Percentiles rank a stretch among this genome's conserved stretches.
Evolutionary conservation across 768 basidiomycete genomes (phyloP).

Genomic region (Tylopilus intermedius): DNA sequence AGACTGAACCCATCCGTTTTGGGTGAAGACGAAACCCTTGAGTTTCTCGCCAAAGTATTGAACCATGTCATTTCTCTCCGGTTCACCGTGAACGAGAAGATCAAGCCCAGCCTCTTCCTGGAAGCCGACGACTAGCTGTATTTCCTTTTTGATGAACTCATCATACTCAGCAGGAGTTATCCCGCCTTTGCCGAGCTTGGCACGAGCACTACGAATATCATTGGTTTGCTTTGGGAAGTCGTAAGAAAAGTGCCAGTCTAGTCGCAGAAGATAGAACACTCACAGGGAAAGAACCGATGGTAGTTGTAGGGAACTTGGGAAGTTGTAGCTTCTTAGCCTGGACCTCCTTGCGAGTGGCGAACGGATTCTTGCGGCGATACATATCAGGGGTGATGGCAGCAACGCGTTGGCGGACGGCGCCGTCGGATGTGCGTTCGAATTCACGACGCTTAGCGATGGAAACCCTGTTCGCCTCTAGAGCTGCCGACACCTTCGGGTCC

Average conservation of each 20-base stretch:
- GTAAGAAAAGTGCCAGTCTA: conserved; percentile 3
- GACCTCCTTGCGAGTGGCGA: conserved; percentile 79
- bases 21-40: conserved; percentile 94
- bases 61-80: conserved; percentile 99
- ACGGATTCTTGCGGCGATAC: conserved; percentile 85
- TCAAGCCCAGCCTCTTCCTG: conserved; percentile 96
- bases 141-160: conserved; percentile 97
- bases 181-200: conserved; percentile 90
- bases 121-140: conserved; percentile 89
- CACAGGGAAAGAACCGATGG: conserved; percentile 97
- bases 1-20: conserved; percentile 98
- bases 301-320: conserved; percentile 97
- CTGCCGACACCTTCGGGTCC: conserved; percentile 60
- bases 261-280: conserved; percentile 17
- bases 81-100: conserved; percentile 96
- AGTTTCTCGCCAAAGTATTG: conserved; percentile 99
- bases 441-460: conserved; percentile 93
- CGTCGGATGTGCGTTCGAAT: conserved; percentile 92
- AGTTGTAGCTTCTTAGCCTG: conserved; percentile 87
- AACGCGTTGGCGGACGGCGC: conserved; percentile 91
- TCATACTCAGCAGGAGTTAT: conserved; percentile 86
- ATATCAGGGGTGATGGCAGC: conserved; percentile 81
- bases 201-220: conserved; percentile 95
- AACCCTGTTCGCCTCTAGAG: conserved; percentile 81
- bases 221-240: conserved; percentile 76